Evolutionary conservation across 2,329 filamentous ascomycete species (phyloP), one percentile per base, ranked within the genome.

Genomic region (Diaporthe sp.): DNA sequence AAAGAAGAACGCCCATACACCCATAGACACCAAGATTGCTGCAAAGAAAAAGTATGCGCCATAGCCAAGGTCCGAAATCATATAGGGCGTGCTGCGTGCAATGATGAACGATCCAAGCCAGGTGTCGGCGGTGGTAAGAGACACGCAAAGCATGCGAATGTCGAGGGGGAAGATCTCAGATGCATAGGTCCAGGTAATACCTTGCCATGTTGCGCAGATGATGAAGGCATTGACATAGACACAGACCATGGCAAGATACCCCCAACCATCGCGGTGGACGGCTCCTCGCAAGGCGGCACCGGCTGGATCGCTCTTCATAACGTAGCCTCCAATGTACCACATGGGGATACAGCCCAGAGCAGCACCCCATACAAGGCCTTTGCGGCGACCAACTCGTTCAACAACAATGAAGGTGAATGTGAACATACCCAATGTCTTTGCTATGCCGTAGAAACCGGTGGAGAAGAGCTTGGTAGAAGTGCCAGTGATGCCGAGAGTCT

Each of bases 381-480:
- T 65, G 60, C 60, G 60, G n/a, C 60, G 60, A 12, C 60, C 60
- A 13, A 65, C 60, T 13, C 60, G 60, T 31, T 65, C 60, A 22
- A 89, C 90, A 73, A 89, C 87, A 80, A 91, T 91, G 77, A 91
- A 81, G 47, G 92, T 84, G 86, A 92, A 93, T 78, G 85, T 82
- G 37, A 88, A 86, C 80, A 90, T 92, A 51, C 88, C 87, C 44
- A 85, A 81, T 84, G 91, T 90, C 81, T 92, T 92, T 73, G 92
- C 88, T 72, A 92, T 88, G 39, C 90, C 90, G 81, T 92, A 92
- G 79, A 92, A 88, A 34, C 91, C 90, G 0, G 91, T 92, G 47
- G 90, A 90, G 81, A 92, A 91, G 51, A 92, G 88, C 57, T 86
- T 87, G 63, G 87, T 86, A 53, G 85, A 82, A 44, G 86, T 89